These are phyloP conservation scores for Mrakia blollopis DNA, from an alignment of 768 basidiomycete genomes.

Conservation along the genomic window DNA sequence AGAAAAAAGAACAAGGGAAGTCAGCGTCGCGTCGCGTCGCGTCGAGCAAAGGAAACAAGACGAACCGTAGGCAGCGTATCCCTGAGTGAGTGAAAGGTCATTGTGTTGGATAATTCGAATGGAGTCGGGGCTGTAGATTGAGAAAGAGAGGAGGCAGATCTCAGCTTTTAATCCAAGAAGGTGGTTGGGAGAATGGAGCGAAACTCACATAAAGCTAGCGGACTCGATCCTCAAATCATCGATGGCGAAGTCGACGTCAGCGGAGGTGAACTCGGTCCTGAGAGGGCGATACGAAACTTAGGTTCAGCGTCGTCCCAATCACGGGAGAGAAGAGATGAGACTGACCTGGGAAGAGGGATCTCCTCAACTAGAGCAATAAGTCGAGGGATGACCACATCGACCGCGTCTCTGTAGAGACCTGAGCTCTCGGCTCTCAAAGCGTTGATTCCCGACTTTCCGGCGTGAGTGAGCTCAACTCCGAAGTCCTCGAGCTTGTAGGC, in stretches of 20 bases:
- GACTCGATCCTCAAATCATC: slow-evolving; percentile 46
- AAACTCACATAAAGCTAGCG: slow-evolving; percentile 47
- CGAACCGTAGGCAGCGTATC: slow-evolving; percentile 44
- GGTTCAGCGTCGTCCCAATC: too few species aligned
- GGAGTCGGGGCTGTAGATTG: slow-evolving; percentile 46
- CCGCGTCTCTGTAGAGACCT: slow-evolving; percentile 46
- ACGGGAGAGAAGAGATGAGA: too few species aligned
- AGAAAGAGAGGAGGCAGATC: too few species aligned
- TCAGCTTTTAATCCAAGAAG: too few species aligned
- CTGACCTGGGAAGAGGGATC: slow-evolving; percentile 46
- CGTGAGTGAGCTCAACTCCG: slow-evolving; percentile 40
- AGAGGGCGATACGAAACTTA: too few species aligned
- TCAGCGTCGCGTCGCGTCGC: slow-evolving; percentile 30
- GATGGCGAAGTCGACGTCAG: slow-evolving; percentile 39
- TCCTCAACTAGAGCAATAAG: slow-evolving; percentile 46
- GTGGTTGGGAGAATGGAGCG: too few species aligned
- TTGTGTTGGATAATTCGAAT: slow-evolving; percentile 46
- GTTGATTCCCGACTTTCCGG: slow-evolving; percentile 43
- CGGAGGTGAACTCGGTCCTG: slow-evolving; percentile 47
- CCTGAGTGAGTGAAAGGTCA: slow-evolving; percentile 46
- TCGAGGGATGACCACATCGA: slow-evolving; percentile 46
- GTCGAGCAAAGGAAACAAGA: neutral
- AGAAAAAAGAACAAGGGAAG: slow-evolving; percentile 13
- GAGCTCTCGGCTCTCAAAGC: slow-evolving; percentile 39
- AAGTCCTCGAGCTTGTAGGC: slow-evolving; percentile 45